Evolutionary conservation across 305 asterid species (phyloP).

Genomic region (Vinca major): DNA sequence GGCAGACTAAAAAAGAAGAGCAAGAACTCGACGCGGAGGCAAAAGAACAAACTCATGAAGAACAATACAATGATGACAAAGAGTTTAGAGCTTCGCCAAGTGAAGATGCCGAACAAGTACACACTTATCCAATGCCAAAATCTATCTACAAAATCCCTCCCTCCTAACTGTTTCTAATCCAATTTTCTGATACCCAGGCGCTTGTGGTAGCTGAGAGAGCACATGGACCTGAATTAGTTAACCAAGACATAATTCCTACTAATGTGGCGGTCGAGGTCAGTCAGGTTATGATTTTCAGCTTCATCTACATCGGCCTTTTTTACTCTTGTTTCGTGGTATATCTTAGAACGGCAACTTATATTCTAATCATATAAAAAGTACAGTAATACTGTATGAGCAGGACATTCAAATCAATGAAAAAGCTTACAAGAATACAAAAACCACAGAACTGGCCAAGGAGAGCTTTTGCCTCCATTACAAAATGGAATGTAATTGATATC

Average conservation of each 20-base stretch:
- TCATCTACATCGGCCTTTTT: neutral
- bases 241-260: conserved; percentile 3
- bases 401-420: neutral
- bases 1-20: neutral
- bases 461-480: neutral
- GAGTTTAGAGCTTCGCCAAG: neutral
- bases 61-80: neutral
- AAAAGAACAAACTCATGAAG: neutral
- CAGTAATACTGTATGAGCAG: neutral
- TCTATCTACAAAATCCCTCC: neutral
- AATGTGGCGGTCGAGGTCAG: conserved; percentile 10
- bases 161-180: neutral
- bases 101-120: neutral
- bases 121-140: conserved; percentile 2
- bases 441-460: neutral
- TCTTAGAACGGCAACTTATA: neutral
- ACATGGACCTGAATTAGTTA: conserved; percentile 7
- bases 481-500: neutral
- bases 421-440: neutral
- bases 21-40: neutral
- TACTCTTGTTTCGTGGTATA: neutral
- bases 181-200: neutral
- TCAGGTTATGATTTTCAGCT: neutral
- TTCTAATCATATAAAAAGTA: neutral
- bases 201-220: neutral